phyloP scores from a whole-genome alignment of 2,329 filamentous ascomycete species.

The Colletotrichum camelliae region DNA sequence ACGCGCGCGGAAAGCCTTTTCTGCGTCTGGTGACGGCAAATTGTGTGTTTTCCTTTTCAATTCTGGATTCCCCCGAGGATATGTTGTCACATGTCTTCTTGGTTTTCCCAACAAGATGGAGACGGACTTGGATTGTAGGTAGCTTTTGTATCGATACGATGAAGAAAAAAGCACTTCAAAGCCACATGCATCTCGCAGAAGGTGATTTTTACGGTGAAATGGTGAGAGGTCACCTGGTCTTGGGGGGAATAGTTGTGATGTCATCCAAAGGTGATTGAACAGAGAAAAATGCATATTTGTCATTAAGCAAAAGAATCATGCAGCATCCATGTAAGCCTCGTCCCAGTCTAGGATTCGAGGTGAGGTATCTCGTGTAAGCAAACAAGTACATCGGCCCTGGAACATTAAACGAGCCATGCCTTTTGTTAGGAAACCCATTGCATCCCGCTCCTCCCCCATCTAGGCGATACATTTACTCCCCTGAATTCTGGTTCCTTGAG shows the following conservation, averaged over 20 bases:
- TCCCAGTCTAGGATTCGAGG: neutral
- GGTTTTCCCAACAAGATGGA: neutral
- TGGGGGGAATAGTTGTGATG: neutral
- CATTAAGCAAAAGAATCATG: neutral
- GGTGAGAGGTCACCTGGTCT: neutral
- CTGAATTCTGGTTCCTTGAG: conserved; percentile 29
- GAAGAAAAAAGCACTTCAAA: neutral
- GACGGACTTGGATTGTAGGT: neutral
- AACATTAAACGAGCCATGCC: neutral
- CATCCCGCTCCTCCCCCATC: neutral
- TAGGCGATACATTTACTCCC: neutral
- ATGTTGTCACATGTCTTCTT: neutral
- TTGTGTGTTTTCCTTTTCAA: neutral
- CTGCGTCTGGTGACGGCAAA: neutral
- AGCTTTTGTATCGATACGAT: conserved; percentile 12
- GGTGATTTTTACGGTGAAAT: too few species aligned
- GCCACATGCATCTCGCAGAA: neutral
- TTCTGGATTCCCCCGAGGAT: neutral
- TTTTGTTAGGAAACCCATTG: neutral
- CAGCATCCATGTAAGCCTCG: neutral
- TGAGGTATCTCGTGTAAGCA: conserved; percentile 14
- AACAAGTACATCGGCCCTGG: neutral
- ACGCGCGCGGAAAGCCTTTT: neutral
- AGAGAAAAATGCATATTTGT: neutral
- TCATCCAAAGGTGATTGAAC: neutral